These are phyloP conservation scores for Wickerhamiella domercqiae DNA, from an alignment of 805 yeast species.

Conservation along the genomic window DNA sequence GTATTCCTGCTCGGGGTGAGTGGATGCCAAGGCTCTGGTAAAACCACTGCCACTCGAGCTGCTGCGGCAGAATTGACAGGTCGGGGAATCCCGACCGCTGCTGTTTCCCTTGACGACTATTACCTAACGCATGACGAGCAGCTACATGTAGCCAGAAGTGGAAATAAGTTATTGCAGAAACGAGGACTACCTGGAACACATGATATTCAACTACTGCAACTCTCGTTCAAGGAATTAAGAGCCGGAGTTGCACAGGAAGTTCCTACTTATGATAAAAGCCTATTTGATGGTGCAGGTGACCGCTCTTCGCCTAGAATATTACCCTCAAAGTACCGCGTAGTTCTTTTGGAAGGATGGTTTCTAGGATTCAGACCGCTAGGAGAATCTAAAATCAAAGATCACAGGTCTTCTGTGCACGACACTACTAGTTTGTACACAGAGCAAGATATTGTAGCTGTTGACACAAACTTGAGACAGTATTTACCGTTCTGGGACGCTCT, in stretches of 20 bases:
- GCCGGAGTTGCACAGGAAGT: conserved; percentile 23
- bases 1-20: conserved; percentile 19
- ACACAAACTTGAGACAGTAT: conserved; percentile 38
- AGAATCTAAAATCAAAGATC: conserved; percentile 7
- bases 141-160: conserved; percentile 26
- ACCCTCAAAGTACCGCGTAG: conserved; percentile 37
- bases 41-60: conserved; percentile 20
- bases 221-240: conserved; percentile 22
- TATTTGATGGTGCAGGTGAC: conserved; percentile 64
- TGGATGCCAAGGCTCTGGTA: conserved; percentile 28
- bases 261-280: conserved; percentile 72
- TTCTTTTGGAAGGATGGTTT: conserved; percentile 91
- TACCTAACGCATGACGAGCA: conserved; percentile 60
- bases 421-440: conserved; percentile 16
- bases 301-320: conserved; percentile 23
- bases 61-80: conserved; percentile 18
- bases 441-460: conserved; percentile 28
- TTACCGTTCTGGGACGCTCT: conserved; percentile 39
- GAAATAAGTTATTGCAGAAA: conserved; percentile 49
- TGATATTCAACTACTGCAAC: conserved; percentile 35
- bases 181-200: conserved; percentile 94
- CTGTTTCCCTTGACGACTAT: conserved; percentile 71
- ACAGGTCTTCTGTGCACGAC: conserved; percentile 6
- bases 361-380: conserved; percentile 47
- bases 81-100: conserved; percentile 24